A percentile compares a stretch with the other conserved stretches of the same genome.
Evolutionary conservation across 768 basidiomycete genomes (phyloP).

Genomic region (Boletus patriciae): DNA sequence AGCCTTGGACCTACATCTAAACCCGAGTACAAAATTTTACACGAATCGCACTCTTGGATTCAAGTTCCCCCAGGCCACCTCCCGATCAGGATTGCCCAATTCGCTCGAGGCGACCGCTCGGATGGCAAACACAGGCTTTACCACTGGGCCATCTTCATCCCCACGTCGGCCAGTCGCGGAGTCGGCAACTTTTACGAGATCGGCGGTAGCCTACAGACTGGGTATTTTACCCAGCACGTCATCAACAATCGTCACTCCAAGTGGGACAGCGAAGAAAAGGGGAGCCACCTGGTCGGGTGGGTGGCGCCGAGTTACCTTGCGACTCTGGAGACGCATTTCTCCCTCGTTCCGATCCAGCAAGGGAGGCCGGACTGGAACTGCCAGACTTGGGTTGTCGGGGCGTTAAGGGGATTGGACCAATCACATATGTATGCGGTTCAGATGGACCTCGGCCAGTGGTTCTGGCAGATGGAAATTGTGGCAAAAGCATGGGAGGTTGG

Average conservation of each 20-base stretch:
- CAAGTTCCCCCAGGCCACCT: conserved; percentile 5
- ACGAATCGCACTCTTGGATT: background rate
- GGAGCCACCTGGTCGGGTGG: conserved; percentile 3
- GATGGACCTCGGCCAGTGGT: conserved; percentile 1
- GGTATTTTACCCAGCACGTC: background rate
- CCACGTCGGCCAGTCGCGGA: background rate
- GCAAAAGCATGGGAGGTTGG: too few species aligned
- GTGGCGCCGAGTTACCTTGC: background rate
- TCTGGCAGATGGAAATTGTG: conserved; percentile 5
- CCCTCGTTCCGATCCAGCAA: conserved; percentile 1
- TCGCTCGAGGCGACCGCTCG: background rate
- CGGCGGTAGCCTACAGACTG: background rate
- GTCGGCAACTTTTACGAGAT: conserved; percentile 13
- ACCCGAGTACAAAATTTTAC: conserved; percentile 12
- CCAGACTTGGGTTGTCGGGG: conserved; percentile 10
- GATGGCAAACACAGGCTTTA: background rate
- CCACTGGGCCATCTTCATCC: conserved; percentile 12
- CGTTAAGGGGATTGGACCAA: conserved; percentile 1
- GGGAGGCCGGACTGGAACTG: conserved; percentile 4
- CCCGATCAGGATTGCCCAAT: conserved; percentile 6
- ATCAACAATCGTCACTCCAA: background rate
- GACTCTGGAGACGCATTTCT: conserved; percentile 1
- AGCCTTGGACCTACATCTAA: background rate
- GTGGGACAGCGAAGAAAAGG: conserved; percentile 3
- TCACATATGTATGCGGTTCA: conserved; percentile 12